phyloP scores from a whole-genome alignment of 257 asterid genomes.

The Solanum tacnaense region DNA sequence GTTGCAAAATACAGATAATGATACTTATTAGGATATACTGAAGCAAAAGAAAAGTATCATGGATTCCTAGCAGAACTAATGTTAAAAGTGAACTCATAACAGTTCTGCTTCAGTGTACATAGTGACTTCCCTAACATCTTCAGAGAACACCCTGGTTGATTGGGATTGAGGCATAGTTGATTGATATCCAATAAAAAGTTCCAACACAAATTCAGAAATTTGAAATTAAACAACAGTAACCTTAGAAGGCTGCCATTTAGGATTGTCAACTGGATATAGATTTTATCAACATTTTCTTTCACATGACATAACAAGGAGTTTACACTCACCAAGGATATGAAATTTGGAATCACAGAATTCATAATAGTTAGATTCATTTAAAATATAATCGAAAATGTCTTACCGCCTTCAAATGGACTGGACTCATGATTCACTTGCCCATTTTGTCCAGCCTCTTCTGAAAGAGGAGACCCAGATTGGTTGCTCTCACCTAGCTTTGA shows the following conservation, averaged over 20 bases:
- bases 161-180: background rate
- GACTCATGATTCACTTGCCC: constrained; percentile 54
- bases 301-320: background rate
- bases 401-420: constrained; percentile 66
- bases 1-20: background rate
- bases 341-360: background rate
- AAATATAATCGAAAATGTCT: background rate
- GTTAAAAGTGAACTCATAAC: background rate
- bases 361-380: background rate
- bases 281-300: background rate
- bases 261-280: background rate
- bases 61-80: background rate
- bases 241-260: background rate
- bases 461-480: constrained; percentile 67
- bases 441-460: constrained; percentile 67
- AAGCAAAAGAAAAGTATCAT: background rate
- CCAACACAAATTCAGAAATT: background rate
- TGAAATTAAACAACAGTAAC: background rate
- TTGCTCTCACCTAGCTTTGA: constrained; percentile 56
- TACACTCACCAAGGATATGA: background rate
- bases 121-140: background rate
- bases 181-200: background rate
- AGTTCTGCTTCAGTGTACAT: background rate
- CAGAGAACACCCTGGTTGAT: background rate
- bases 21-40: background rate